Evolutionary conservation across 2,329 filamentous ascomycete species (phyloP), one percentile per base, ranked within the genome.

Genomic region (Davidsoniella neocaledoniae): DNA sequence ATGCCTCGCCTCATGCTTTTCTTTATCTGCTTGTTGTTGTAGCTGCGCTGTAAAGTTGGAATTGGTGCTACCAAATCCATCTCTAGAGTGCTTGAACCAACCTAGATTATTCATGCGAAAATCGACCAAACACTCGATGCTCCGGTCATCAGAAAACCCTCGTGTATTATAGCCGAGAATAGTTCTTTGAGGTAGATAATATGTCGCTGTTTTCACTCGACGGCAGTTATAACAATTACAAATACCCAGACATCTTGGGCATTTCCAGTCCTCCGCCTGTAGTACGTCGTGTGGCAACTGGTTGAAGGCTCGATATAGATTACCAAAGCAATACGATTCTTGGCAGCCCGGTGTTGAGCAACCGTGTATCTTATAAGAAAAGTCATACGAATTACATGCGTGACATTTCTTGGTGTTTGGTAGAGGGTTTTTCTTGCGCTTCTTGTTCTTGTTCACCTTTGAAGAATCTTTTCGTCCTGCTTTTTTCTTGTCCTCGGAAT

Each of bases 141-240:
- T 95, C 53, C 91, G 79, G 47, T 85, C 82, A 64, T 98, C 91
- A 2, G 91, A 90, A 45, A 96, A 80, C 33, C 83, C 82, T 49
- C 79, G 83, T 0, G 91, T 98, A 57, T 96, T 87, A 58, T 95
- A 87, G 0, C 91, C 91, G 2, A 96, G 74, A 1, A 90, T 70
- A 0, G 87, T 94, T 51, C 83, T 86, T 58, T 86, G 91, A 0
- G 91, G 91, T 47, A 83, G 77, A 59, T 94, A 94, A 0, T 88
- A 84, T 4, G 71, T 72, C 57, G 83, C 83, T n/a, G 74, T 77
- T 7, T 69, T 70, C 38, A 64, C 61, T 40, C 78, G 77, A 33
- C 83, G 78, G 62, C 91, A 98, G 42, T 71, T 69, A 10, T 79
- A 84, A 58, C 88, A 95, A 55, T 88, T 93, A 69, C 91, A 98